A percentile compares a stretch with the other conserved stretches of the same genome.
These are phyloP conservation scores for Leishmania aethiopica DNA, from an alignment of 208 protist species.

Conservation along the genomic window DNA sequence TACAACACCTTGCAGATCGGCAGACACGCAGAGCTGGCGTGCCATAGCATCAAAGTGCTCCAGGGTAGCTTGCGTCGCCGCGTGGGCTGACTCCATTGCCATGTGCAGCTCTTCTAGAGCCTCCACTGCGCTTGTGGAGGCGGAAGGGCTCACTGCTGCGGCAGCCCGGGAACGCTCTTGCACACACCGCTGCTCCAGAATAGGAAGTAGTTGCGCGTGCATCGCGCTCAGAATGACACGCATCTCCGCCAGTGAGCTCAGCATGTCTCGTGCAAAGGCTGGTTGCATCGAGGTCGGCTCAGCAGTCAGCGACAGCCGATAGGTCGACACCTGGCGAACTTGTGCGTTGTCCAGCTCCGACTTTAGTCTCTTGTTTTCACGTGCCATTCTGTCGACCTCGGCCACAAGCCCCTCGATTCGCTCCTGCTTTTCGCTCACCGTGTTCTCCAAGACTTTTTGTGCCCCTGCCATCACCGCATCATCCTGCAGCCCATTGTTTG, in stretches of 20 bases:
- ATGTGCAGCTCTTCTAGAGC: conserved; percentile 22
- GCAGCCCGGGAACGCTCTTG: background rate
- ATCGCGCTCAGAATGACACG: conserved; percentile 4
- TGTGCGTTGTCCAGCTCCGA: conserved; percentile 8
- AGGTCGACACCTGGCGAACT: too few relatives aligned
- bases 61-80: conserved; percentile 16
- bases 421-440: conserved; percentile 7
- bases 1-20: conserved; percentile 19
- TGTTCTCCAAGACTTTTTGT: background rate
- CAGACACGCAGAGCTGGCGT: conserved; percentile 16
- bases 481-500: background rate
- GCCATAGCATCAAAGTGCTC: conserved; percentile 1
- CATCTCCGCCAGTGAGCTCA: conserved; percentile 16
- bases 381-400: conserved; percentile 7
- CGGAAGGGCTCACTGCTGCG: too few relatives aligned
- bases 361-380: conserved; percentile 10
- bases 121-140: background rate
- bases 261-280: conserved; percentile 7
- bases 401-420: conserved; percentile 22
- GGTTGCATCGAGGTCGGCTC: background rate
- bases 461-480: background rate
- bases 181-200: conserved; percentile 5
- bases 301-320: background rate
- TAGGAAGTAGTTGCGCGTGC: conserved; percentile 16
- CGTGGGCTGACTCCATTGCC: conserved; percentile 24